Evolutionary conservation across 140 eudicot species (phyloP).

Genomic region (Cichorium intybus): DNA sequence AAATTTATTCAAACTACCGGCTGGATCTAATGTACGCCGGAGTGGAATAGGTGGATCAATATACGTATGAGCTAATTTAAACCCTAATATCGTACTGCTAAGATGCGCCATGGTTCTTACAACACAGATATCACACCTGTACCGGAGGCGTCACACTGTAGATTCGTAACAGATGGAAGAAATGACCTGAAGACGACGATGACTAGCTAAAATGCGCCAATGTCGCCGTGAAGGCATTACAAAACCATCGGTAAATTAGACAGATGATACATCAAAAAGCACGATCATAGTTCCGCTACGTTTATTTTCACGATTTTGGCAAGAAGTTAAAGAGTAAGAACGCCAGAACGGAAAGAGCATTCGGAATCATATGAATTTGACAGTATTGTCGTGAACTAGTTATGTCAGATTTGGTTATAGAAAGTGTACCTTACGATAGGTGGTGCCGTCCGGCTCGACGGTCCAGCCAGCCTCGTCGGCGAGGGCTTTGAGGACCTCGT

Average conservation of each 20-base stretch:
- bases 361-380: neutral
- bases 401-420: neutral
- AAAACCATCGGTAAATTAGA: constrained; percentile 10
- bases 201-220: constrained; percentile 7
- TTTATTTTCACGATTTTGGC: neutral
- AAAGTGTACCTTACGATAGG: constrained; percentile 65
- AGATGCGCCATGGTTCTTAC: too few relatives aligned
- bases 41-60: neutral
- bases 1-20: constrained; percentile 11
- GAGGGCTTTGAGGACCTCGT: constrained; percentile 88
- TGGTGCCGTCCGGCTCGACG: constrained; percentile 84
- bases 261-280: neutral
- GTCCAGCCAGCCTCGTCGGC: constrained; percentile 87
- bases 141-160: neutral
- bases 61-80: neutral
- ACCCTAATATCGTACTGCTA: constrained; percentile 18
- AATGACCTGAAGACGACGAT: neutral
- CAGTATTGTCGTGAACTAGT: neutral
- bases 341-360: neutral
- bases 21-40: constrained; percentile 27
- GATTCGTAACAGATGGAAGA: neutral
- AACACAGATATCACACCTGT: neutral
- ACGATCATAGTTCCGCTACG: neutral
- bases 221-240: constrained; percentile 1
- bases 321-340: neutral